These are phyloP conservation scores for Cephaloascus albidus DNA, from an alignment of 805 yeast species.

Conservation along the genomic window DNA sequence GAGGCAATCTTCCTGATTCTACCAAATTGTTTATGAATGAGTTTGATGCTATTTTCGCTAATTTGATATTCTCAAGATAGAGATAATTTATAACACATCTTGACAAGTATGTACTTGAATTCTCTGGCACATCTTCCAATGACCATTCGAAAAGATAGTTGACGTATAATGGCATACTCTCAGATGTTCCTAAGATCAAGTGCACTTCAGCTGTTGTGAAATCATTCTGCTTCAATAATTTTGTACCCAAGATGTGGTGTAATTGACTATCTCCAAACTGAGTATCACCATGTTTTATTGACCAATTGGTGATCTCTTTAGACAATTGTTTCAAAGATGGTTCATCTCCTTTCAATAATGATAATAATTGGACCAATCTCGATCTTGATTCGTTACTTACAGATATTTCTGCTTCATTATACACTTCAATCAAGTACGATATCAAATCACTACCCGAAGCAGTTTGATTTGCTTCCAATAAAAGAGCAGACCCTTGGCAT, in stretches of 20 bases:
- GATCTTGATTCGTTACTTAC: slow-evolving; percentile 35
- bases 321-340: slow-evolving; percentile 53
- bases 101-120: slow-evolving; percentile 27
- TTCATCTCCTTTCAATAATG: slow-evolving; percentile 31
- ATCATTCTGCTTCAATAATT: slow-evolving; percentile 41
- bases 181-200: slow-evolving; percentile 56
- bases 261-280: slow-evolving; percentile 69
- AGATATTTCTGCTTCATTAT: slow-evolving; percentile 36
- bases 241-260: slow-evolving; percentile 64
- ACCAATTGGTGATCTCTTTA: slow-evolving; percentile 61
- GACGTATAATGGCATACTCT: slow-evolving; percentile 28
- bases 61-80: slow-evolving; percentile 55
- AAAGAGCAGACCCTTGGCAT: slow-evolving; percentile 58
- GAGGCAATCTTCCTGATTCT: slow-evolving; percentile 9
- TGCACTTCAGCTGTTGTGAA: slow-evolving; percentile 67
- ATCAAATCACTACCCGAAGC: slow-evolving; percentile 79
- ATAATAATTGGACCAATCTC: slow-evolving; percentile 36
- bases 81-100: slow-evolving; percentile 74
- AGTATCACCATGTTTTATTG: slow-evolving; percentile 35
- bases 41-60: slow-evolving; percentile 34
- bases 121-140: slow-evolving; percentile 14
- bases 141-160: slow-evolving; percentile 39
- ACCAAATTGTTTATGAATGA: slow-evolving; percentile 24
- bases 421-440: slow-evolving; percentile 62
- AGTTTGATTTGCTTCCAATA: slow-evolving; percentile 60